These are phyloP conservation scores for Hypoxylon sp. DNA, from an alignment of 2,329 filamentous ascomycete genomes.

Conservation along the genomic window DNA sequence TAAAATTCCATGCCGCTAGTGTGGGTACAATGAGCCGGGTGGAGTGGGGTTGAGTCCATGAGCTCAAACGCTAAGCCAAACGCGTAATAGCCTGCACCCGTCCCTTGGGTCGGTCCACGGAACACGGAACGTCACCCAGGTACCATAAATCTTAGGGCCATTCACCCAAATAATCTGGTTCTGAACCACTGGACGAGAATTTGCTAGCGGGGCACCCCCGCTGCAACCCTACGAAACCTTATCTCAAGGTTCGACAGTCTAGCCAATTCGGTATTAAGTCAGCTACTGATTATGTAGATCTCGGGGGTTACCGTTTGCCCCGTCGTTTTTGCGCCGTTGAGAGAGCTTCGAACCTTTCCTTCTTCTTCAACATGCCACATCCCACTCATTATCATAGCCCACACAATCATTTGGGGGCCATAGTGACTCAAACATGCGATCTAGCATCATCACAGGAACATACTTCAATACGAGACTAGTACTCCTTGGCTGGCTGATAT, in stretches of 20 bases:
- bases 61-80: constrained; percentile 8
- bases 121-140: constrained; percentile 14
- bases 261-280: constrained; percentile 27
- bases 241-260: constrained; percentile 30
- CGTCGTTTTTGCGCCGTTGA: neutral
- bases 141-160: constrained; percentile 2
- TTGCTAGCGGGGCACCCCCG: constrained; percentile 25
- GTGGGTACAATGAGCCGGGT: neutral
- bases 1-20: neutral
- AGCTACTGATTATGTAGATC: constrained; percentile 29
- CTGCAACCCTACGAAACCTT: constrained; percentile 43
- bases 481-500: constrained; percentile 17
- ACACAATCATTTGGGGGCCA: constrained; percentile 1
- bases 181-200: constrained; percentile 6
- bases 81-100: constrained; percentile 14
- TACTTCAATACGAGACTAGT: constrained; percentile 13
- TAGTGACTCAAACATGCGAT: constrained; percentile 18
- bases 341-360: constrained; percentile 4
- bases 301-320: constrained; percentile 7
- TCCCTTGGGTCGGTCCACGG: constrained; percentile 16
- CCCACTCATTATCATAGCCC: constrained; percentile 1
- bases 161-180: constrained; percentile 14
- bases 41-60: neutral
- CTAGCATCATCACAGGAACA: neutral
- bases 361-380: neutral